Evolutionary conservation across 2,329 filamentous ascomycete species (phyloP).

Genomic region (Aureobasidium vineae): DNA sequence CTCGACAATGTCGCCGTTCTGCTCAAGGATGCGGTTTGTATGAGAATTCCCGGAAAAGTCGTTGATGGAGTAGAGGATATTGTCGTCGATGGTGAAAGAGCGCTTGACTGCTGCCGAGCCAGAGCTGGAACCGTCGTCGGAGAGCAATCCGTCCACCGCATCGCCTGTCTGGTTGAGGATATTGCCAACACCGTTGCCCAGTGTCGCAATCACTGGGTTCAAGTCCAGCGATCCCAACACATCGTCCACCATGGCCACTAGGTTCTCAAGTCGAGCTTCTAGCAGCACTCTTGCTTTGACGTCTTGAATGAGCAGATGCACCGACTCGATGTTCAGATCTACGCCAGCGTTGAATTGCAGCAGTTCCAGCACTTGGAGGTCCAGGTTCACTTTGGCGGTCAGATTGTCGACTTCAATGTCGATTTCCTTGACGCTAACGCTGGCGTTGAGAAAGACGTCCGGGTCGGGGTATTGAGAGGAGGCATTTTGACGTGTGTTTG

Average conservation of each 20-base stretch:
- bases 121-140: background rate
- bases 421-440: constrained; percentile 58
- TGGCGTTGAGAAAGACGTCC: constrained; percentile 61
- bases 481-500: constrained; percentile 34
- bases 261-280: constrained; percentile 59
- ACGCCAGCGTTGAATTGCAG: constrained; percentile 62
- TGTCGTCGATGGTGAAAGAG: constrained; percentile 53
- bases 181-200: constrained; percentile 27
- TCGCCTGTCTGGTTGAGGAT: constrained; percentile 29
- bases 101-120: constrained; percentile 43
- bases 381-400: constrained; percentile 60
- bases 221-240: constrained; percentile 59
- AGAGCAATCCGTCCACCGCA: constrained; percentile 12
- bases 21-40: constrained; percentile 56
- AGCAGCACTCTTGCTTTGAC: constrained; percentile 59
- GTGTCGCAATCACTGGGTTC: constrained; percentile 55
- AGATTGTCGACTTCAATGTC: constrained; percentile 59
- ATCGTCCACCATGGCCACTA: constrained; percentile 59
- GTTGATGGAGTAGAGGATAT: constrained; percentile 61
- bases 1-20: constrained; percentile 62
- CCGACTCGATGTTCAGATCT: constrained; percentile 57
- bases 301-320: constrained; percentile 57
- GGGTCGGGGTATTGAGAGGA: constrained; percentile 50
- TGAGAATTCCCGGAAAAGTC: constrained; percentile 53
- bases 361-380: constrained; percentile 58